Conservation (phyloP, 2,329 filamentous ascomycete genomes). For the Hymenoscyphus infarciens region DNA sequence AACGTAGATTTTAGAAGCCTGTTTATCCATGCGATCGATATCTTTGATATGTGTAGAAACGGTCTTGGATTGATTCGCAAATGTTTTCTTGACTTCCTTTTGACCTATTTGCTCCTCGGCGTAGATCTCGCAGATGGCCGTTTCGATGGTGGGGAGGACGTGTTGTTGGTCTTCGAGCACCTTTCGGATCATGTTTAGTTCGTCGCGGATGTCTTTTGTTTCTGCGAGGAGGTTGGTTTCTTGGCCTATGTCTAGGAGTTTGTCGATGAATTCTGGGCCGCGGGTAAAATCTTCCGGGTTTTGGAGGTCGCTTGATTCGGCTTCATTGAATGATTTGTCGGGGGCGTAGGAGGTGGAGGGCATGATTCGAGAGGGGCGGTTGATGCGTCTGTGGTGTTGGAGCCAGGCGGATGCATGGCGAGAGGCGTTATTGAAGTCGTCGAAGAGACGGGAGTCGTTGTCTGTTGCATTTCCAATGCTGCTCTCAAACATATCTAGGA, state of each 20-base stretch:
- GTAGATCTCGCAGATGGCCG: constrained; percentile 27
- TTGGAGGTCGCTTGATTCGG: constrained; percentile 9
- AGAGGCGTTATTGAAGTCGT: constrained; percentile 28
- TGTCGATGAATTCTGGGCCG: constrained; percentile 29
- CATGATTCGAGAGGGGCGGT: constrained; percentile 18
- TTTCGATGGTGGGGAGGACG: constrained; percentile 27
- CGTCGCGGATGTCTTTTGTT: constrained; percentile 46
- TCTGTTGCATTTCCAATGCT: constrained; percentile 30
- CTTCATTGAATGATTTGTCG: constrained; percentile 5
- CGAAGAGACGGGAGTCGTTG: constrained; percentile 26
- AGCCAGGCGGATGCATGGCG: constrained; percentile 29
- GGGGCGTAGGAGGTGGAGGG: constrained; percentile 10
- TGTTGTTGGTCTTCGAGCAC: constrained; percentile 36
- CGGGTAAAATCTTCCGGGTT: constrained; percentile 23
- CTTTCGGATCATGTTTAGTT: constrained; percentile 45
- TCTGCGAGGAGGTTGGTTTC: constrained; percentile 43
- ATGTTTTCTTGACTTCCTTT: constrained; percentile 26
- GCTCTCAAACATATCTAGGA: constrained; percentile 32
- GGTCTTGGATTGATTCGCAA: constrained; percentile 23
- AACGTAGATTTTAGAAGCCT: constrained; percentile 72
- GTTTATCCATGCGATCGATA: constrained; percentile 67
- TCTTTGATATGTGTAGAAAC: constrained; percentile 27
- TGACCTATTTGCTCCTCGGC: constrained; percentile 22
- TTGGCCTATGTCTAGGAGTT: constrained; percentile 40
- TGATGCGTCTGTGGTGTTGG: constrained; percentile 21